phyloP scores from a whole-genome alignment of 495 filamentous ascomycete genomes.

The Margaritispora aquatica region DNA sequence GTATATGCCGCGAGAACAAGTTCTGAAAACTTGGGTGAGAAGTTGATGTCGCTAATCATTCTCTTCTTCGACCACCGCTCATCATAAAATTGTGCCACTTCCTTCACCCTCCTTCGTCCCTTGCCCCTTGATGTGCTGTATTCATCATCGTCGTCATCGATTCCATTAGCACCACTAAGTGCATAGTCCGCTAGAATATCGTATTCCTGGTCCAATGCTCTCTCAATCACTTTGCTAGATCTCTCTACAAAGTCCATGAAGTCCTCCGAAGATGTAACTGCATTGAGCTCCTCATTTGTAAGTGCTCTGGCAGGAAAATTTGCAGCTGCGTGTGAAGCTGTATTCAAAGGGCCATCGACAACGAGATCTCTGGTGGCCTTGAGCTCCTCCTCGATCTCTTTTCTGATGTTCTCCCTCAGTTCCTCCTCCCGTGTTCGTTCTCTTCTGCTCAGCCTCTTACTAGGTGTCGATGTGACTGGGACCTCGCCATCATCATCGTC shows the following conservation, averaged over 20 bases:
- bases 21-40: slow-evolving; percentile 93
- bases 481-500: slow-evolving; percentile 38
- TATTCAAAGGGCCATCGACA: slow-evolving; percentile 42
- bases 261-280: slow-evolving; percentile 85
- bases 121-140: slow-evolving; percentile 61
- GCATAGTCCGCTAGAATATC: slow-evolving; percentile 95
- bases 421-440: slow-evolving; percentile 81
- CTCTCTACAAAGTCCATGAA: slow-evolving; percentile 94
- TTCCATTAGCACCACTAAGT: slow-evolving; percentile 56
- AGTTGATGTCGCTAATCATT: slow-evolving; percentile 89
- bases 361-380: slow-evolving; percentile 56
- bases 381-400: slow-evolving; percentile 89
- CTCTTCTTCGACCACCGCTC: slow-evolving; percentile 95
- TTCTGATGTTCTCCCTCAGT: slow-evolving; percentile 72
- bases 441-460: slow-evolving; percentile 67
- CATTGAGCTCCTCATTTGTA: slow-evolving; percentile 79
- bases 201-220: slow-evolving; percentile 85
- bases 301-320: slow-evolving; percentile 79
- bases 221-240: slow-evolving; percentile 95
- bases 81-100: slow-evolving; percentile 88
- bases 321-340: slow-evolving; percentile 33
- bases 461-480: slow-evolving; percentile 33
- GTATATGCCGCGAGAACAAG: slow-evolving; percentile 91
- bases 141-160: slow-evolving; percentile 82
- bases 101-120: slow-evolving; percentile 72